Evolutionary conservation across 2,329 filamentous ascomycete genomes (phyloP).

Genomic region (Boeremia lycopersici): DNA sequence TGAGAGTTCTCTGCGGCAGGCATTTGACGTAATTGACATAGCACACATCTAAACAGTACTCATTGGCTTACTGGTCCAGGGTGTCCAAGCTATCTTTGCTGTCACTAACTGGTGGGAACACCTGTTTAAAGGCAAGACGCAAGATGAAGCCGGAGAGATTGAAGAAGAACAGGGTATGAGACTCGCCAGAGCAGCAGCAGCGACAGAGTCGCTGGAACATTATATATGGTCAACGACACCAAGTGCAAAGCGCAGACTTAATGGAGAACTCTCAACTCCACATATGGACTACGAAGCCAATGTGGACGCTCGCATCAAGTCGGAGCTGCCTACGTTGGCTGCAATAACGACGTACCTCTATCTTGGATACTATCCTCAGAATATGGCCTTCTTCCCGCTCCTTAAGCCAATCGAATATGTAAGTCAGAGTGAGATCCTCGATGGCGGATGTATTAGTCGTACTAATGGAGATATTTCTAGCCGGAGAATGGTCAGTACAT

Average conservation of each 20-base stretch:
- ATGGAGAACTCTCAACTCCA: conserved; percentile 44
- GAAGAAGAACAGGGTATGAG: conserved; percentile 52
- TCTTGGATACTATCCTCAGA: conserved; percentile 40
- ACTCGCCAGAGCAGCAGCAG: conserved; percentile 50
- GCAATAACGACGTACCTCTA: conserved; percentile 38
- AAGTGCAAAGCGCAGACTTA: conserved; percentile 37
- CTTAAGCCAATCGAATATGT: conserved; percentile 34
- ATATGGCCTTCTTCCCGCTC: conserved; percentile 37
- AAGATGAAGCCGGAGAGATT: conserved; percentile 43
- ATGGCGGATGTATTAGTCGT: not conserved
- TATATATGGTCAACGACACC: conserved; percentile 57
- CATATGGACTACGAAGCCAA: conserved; percentile 54
- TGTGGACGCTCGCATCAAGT: conserved; percentile 51
- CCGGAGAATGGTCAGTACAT: conserved; percentile 29
- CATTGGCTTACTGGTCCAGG: conserved; percentile 17
- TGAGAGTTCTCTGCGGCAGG: conserved; percentile 21
- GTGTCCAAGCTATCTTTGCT: conserved; percentile 43
- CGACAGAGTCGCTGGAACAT: conserved; percentile 48
- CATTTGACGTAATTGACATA: conserved; percentile 16
- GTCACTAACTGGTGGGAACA: conserved; percentile 53
- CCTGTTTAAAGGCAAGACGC: conserved; percentile 33
- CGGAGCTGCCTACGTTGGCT: conserved; percentile 35
- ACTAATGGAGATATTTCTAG: conserved; percentile 3
- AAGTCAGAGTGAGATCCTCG: not conserved
- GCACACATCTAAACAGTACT: not conserved